These are phyloP conservation scores for Suillus fuscotomentosus DNA, from an alignment of 768 basidiomycete genomes.

Conservation along the genomic window DNA sequence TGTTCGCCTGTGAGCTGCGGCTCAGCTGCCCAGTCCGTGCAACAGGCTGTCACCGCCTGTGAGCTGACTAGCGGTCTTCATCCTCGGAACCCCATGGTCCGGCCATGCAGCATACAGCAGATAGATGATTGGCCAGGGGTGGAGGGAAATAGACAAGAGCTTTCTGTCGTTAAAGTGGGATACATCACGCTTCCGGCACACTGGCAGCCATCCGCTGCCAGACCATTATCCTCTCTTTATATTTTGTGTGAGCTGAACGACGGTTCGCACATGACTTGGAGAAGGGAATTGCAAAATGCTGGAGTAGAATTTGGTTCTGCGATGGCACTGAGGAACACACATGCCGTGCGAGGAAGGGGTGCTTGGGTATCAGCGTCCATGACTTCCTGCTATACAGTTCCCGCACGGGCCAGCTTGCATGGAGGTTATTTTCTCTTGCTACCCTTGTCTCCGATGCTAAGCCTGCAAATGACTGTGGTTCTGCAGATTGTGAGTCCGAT, in stretches of 20 bases:
- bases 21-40: background rate
- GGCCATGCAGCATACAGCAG: constrained; percentile 79
- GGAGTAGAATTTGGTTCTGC: constrained; percentile 42
- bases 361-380: constrained; percentile 81
- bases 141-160: constrained; percentile 72
- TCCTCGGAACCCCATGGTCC: constrained; percentile 73
- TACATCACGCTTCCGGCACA: background rate
- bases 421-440: constrained; percentile 57
- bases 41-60: background rate
- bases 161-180: constrained; percentile 46
- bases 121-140: constrained; percentile 62
- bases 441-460: constrained; percentile 9
- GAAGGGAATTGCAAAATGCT: constrained; percentile 13
- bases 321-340: constrained; percentile 74
- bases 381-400: constrained; percentile 69
- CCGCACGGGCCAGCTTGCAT: constrained; percentile 73
- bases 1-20: background rate
- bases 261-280: constrained; percentile 57
- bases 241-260: constrained; percentile 79
- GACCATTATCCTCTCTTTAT: constrained; percentile 55
- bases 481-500: constrained; percentile 51
- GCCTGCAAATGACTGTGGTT: background rate
- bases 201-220: background rate
- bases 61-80: constrained; percentile 40
- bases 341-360: constrained; percentile 63